A percentile compares a stretch with the other conserved stretches of the same genome.
Conservation (phyloP, 495 filamentous ascomycete species). For the Astrocystis sublimbata region DNA sequence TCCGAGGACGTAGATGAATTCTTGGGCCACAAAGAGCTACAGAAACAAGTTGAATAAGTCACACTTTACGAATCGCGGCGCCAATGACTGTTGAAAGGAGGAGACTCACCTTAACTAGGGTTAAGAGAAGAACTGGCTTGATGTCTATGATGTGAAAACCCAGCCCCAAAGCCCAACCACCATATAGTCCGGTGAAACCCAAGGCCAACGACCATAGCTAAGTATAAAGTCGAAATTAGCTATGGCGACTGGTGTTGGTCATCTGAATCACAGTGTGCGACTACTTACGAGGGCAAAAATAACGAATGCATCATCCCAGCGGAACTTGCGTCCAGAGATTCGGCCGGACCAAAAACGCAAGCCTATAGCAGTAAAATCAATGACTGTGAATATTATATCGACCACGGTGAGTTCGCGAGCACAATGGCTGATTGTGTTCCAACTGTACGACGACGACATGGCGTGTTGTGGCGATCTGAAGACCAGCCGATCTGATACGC, state of each 20-base stretch:
- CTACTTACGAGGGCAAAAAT: constrained; percentile 7
- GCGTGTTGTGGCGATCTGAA: neutral
- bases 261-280: no score
- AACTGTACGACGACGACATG: neutral
- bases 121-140: neutral
- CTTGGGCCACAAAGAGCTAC: constrained; percentile 16
- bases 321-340: neutral
- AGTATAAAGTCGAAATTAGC: no score
- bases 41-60: neutral
- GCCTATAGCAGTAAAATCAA: neutral
- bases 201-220: no score
- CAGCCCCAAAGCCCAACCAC: no score
- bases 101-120: constrained; percentile 3
- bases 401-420: neutral
- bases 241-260: no score
- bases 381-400: neutral
- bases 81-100: neutral
- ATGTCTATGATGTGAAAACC: constrained; percentile 12
- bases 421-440: neutral
- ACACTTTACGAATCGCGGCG: neutral
- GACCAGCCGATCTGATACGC: neutral
- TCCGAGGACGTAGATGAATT: constrained; percentile 10
- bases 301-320: neutral
- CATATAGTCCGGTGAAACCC: no score
- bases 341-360: constrained; percentile 11